A percentile compares a stretch with the other conserved stretches of the same genome.
These are phyloP conservation scores for Lipomyces starkeyi DNA, from an alignment of 805 yeast species.

Conservation along the genomic window DNA sequence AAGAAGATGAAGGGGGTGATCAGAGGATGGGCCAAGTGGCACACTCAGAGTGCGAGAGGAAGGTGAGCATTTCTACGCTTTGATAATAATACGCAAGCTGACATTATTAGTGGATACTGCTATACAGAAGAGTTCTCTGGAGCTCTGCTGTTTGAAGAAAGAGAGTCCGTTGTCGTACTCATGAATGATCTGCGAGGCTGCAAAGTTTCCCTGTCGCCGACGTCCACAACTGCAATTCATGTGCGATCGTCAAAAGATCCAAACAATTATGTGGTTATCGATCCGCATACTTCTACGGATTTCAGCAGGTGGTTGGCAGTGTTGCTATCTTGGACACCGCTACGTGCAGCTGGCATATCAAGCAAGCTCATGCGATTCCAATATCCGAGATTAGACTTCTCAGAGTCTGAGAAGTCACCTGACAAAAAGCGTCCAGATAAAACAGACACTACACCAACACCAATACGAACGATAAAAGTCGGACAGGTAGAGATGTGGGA, in stretches of 20 bases:
- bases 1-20: conserved; percentile 30
- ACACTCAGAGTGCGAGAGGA: conserved; percentile 28
- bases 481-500: conserved; percentile 36
- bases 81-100: not conserved
- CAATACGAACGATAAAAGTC: conserved; percentile 33
- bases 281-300: conserved; percentile 25
- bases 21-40: conserved; percentile 32
- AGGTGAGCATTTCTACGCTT: conserved; percentile 14
- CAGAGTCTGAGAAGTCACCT: conserved; percentile 6
- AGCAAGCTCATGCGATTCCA: conserved; percentile 29
- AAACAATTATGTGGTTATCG: conserved; percentile 22
- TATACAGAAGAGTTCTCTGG: conserved; percentile 36
- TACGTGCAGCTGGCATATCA: conserved; percentile 33
- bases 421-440: not conserved
- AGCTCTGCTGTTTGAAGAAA: conserved; percentile 28
- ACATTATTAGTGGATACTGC: conserved; percentile 26
- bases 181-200: conserved; percentile 37
- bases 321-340: conserved; percentile 33
- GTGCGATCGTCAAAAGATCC: conserved; percentile 29
- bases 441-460: not conserved
- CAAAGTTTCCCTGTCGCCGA: conserved; percentile 24
- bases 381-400: conserved; percentile 28
- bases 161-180: conserved; percentile 16
- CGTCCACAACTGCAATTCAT: conserved; percentile 28
- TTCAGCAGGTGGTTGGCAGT: conserved; percentile 34